phyloP scores from a whole-genome alignment of 2,329 filamentous ascomycete species.

The Dendryphion nanum region DNA sequence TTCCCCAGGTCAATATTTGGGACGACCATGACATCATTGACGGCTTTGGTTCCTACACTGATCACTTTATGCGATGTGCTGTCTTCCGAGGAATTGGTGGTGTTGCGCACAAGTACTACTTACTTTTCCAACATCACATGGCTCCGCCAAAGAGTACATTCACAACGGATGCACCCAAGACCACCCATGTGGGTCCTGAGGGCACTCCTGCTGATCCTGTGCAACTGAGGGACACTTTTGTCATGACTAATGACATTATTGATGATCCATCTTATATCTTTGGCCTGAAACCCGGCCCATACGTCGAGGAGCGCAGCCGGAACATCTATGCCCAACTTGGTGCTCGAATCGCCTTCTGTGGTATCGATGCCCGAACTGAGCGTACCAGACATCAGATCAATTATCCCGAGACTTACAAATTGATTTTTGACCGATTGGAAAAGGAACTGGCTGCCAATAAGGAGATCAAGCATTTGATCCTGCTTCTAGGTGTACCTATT shows the following conservation, averaged over 20 bases:
- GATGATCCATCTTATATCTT: slow-evolving; percentile 76
- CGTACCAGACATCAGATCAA: slow-evolving; percentile 92
- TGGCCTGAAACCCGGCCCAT: slow-evolving; percentile 68
- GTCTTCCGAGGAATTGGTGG: slow-evolving; percentile 66
- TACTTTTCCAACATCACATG: slow-evolving; percentile 72
- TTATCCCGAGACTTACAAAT: slow-evolving; percentile 65
- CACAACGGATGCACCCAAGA: slow-evolving; percentile 68
- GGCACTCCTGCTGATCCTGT: slow-evolving; percentile 61
- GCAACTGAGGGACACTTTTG: slow-evolving; percentile 73
- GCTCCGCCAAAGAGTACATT: slow-evolving; percentile 82
- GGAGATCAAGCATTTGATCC: slow-evolving; percentile 61
- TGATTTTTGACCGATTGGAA: slow-evolving; percentile 58
- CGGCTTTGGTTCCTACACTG: slow-evolving; percentile 65
- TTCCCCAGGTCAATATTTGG: slow-evolving; percentile 65
- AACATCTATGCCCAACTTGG: slow-evolving; percentile 64
- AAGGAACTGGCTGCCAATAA: slow-evolving; percentile 53
- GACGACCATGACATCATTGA: slow-evolving; percentile 67
- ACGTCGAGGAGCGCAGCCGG: slow-evolving; percentile 61
- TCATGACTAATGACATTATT: slow-evolving; percentile 53
- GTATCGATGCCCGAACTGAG: slow-evolving; percentile 63
- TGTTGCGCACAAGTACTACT: slow-evolving; percentile 59
- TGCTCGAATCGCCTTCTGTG: slow-evolving; percentile 62
- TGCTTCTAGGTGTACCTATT: slow-evolving; percentile 71
- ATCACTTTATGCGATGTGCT: slow-evolving; percentile 64
- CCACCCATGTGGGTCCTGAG: slow-evolving; percentile 47